A percentile compares a stretch with the other conserved stretches of the same genome.
Evolutionary conservation across 1,284 basidiomycete species (phyloP).

Genomic region (Butyriboletus regius): DNA sequence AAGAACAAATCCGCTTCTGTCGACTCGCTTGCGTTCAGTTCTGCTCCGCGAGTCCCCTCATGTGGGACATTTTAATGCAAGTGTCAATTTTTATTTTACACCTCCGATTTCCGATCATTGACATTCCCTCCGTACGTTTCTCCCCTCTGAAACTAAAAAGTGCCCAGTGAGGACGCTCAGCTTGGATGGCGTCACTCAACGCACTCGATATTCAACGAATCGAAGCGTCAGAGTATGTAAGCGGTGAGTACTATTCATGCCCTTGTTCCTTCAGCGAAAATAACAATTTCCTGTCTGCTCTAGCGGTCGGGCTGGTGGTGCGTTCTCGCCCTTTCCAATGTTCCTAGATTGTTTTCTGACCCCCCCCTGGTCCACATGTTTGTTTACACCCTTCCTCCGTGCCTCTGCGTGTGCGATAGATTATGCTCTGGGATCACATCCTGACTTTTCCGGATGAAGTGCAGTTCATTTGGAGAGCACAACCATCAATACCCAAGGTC

Average conservation of each 20-base stretch:
- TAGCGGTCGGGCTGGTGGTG: conserved; percentile 25
- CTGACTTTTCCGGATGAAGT: conserved; percentile 44
- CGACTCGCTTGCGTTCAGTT: not conserved
- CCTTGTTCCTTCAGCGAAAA: too few species aligned
- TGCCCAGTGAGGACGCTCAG: not conserved
- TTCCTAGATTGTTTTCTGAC: not conserved
- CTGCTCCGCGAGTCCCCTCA: not conserved
- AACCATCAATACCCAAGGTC: conserved; percentile 36
- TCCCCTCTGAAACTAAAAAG: not conserved
- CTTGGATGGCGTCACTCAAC: conserved; percentile 10
- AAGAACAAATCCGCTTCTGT: too few species aligned
- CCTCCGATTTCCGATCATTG: too few species aligned
- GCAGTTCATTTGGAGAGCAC: conserved; percentile 41
- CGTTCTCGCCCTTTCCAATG: not conserved
- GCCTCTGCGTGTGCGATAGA: conserved; percentile 17
- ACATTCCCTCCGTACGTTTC: not conserved
- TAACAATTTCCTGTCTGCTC: too few species aligned
- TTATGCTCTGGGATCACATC: conserved; percentile 46
- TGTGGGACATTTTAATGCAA: not conserved
- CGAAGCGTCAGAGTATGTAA: conserved; percentile 22
- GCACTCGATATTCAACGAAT: conserved; percentile 4
- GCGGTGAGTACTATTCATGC: conserved; percentile 14
- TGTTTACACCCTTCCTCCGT: not conserved
- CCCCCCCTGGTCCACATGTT: not conserved
- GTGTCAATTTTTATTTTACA: too few species aligned